Conservation (phyloP, 306 rosid species). For the Glycine tomentella region DNA sequence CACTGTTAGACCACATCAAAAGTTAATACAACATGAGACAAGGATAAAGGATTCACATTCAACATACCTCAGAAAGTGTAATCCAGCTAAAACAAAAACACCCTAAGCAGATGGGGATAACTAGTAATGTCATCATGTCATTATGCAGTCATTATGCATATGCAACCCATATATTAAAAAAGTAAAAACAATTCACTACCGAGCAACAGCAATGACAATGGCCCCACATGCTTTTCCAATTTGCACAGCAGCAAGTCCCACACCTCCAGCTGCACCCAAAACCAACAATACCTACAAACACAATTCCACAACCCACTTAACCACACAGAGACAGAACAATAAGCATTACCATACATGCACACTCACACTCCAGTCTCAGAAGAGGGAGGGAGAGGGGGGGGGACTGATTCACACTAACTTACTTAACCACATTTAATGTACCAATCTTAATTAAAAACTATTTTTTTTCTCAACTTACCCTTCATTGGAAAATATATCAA, state of each 20-base stretch:
- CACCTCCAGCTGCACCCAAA: constrained; percentile 98
- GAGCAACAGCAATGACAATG: constrained; percentile 88
- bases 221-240: constrained; percentile 91
- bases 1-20: no score
- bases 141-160: background rate
- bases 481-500: no score
- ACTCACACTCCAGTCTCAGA: background rate
- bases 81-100: no score
- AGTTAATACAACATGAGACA: no score
- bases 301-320: constrained; percentile 24
- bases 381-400: no score
- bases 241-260: constrained; percentile 93
- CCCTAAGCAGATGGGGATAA: no score
- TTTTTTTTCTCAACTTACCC: no score
- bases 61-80: no score
- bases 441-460: no score
- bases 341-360: background rate
- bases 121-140: background rate
- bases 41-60: no score
- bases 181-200: constrained; percentile 53
- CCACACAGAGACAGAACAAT: constrained; percentile 35
- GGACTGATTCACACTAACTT: no score
- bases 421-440: no score
- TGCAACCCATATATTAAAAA: background rate
- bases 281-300: constrained; percentile 79